phyloP scores from a whole-genome alignment of 805 yeast species.

The Candida silvicultrix region DNA sequence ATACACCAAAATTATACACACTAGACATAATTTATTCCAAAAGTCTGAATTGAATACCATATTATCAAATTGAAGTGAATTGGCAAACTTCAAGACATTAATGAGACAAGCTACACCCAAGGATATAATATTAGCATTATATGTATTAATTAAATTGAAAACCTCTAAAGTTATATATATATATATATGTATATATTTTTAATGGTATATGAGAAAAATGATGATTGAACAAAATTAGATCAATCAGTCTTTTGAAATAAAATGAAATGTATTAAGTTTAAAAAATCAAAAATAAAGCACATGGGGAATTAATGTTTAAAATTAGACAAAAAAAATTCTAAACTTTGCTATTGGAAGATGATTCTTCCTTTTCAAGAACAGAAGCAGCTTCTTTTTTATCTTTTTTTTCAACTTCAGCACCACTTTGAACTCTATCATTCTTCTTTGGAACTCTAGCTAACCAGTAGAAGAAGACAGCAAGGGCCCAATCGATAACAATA shows the following conservation, averaged over 20 bases:
- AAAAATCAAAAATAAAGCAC: not conserved
- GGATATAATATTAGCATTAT: no score
- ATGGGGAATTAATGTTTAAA: not conserved
- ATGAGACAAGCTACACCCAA: no score
- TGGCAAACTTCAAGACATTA: no score
- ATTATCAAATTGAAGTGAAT: no score
- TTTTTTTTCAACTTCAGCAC: not conserved
- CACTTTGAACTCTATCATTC: not conserved
- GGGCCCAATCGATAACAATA: constrained; percentile 36
- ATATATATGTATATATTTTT: no score
- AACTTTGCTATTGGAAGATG: not conserved
- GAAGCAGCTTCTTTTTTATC: not conserved
- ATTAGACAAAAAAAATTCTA: not conserved
- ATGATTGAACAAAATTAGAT: not conserved
- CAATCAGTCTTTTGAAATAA: not conserved
- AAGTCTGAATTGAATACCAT: no score
- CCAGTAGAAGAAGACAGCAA: constrained; percentile 41
- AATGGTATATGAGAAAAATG: not conserved
- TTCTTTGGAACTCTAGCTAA: constrained; percentile 5
- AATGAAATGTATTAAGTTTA: not conserved
- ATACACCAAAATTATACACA: no score
- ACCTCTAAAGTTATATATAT: no score
- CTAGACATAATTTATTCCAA: no score
- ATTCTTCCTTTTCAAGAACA: not conserved
- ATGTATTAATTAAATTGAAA: no score